Percentiles rank a stretch among this genome's conserved stretches.
Evolutionary conservation across 169 alveolate genomes (phyloP).

Genomic region (Plasmodium adleri): DNA sequence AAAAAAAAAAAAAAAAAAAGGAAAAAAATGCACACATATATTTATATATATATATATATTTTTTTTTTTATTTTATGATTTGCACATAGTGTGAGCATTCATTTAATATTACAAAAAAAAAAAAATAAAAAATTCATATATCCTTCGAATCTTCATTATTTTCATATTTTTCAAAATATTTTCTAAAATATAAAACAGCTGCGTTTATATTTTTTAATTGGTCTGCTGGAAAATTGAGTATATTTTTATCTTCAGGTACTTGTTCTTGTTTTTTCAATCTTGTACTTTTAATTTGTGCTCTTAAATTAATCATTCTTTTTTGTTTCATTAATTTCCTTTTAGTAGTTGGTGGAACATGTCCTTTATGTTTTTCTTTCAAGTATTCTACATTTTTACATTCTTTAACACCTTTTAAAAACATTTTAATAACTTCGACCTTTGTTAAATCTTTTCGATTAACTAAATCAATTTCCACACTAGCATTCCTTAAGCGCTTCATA

Average conservation of each 20-base stretch:
- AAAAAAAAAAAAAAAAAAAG: neutral
- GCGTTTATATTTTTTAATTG: constrained; percentile 72
- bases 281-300: constrained; percentile 57
- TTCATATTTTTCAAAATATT: constrained; percentile 67
- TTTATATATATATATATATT: neutral
- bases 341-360: constrained; percentile 69
- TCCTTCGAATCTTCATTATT: neutral
- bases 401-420: constrained; percentile 72
- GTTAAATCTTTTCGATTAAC: constrained; percentile 74
- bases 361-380: constrained; percentile 60
- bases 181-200: constrained; percentile 62
- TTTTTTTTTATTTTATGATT: too few species aligned
- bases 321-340: constrained; percentile 74
- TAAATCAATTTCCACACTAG: constrained; percentile 65
- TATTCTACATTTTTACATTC: constrained; percentile 76
- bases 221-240: constrained; percentile 66
- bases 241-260: constrained; percentile 55
- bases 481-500: constrained; percentile 75
- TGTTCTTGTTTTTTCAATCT: constrained; percentile 67
- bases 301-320: constrained; percentile 66
- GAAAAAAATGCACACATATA: neutral
- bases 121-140: neutral
- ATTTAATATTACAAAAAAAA: constrained; percentile 19
- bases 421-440: constrained; percentile 56
- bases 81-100: neutral